Conservation (phyloP, 768 basidiomycete species). For the Trametes gibbosa region DNA sequence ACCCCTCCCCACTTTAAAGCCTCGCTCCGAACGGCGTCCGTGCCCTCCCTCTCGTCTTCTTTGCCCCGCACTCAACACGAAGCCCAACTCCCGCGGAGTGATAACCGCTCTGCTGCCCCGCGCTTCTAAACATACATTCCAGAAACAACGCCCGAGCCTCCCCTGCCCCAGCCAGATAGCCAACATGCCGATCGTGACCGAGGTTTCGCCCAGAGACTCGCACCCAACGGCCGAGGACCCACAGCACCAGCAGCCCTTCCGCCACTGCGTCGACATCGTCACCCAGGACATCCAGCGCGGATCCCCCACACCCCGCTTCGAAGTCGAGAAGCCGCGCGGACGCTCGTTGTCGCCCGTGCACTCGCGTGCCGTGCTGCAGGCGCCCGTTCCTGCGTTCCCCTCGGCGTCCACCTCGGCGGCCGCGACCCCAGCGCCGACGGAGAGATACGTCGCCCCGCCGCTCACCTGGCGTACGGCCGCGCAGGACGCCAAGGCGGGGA, state of each 20-base stretch:
- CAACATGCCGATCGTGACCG: slow-evolving; percentile 17
- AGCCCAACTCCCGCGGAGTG: neutral
- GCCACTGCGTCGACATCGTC: neutral
- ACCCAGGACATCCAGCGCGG: slow-evolving; percentile 14
- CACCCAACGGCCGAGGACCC: neutral
- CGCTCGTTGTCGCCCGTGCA: slow-evolving; percentile 7
- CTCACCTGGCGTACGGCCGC: slow-evolving; percentile 22
- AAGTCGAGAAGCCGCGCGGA: slow-evolving; percentile 15
- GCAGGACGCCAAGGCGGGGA: slow-evolving; percentile 23
- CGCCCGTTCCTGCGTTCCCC: neutral
- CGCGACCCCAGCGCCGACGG: neutral
- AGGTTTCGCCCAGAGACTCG: slow-evolving; percentile 5
- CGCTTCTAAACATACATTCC: neutral
- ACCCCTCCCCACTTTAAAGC: neutral
- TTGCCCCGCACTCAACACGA: neutral
- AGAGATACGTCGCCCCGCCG: slow-evolving; percentile 10
- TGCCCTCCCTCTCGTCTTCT: neutral
- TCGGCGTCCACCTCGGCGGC: neutral
- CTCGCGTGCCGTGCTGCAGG: neutral
- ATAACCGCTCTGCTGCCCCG: neutral
- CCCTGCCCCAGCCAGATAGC: neutral
- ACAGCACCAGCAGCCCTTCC: neutral
- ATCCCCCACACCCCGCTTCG: slow-evolving; percentile 16
- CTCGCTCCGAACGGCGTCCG: neutral
- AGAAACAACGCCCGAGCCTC: neutral